These are phyloP conservation scores for Beauveria scarabaeidicola DNA, from an alignment of 2,329 filamentous ascomycete species.

Conservation along the genomic window DNA sequence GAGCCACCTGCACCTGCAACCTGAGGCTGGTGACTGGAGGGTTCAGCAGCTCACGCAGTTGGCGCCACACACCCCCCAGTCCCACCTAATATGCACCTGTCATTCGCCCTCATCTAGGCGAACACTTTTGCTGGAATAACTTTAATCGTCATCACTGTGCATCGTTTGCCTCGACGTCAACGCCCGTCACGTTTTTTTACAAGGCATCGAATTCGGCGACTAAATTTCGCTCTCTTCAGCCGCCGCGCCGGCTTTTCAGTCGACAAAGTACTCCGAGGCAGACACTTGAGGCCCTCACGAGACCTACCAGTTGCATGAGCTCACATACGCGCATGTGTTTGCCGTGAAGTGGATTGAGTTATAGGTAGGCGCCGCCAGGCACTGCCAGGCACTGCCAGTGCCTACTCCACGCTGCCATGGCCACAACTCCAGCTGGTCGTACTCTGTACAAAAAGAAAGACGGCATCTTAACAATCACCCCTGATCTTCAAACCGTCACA, in stretches of 20 bases:
- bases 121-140: not conserved
- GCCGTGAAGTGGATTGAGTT: not conserved
- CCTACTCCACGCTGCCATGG: slow-evolving; percentile 33
- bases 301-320: not conserved
- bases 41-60: not conserved
- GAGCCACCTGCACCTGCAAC: not conserved
- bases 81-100: slow-evolving; percentile 5
- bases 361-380: not conserved
- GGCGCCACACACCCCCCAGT: not conserved
- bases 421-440: slow-evolving; percentile 51
- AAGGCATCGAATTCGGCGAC: not conserved
- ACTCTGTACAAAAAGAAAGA: slow-evolving; percentile 94
- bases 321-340: not conserved
- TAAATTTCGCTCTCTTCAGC: not conserved
- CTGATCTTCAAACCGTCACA: slow-evolving; percentile 64
- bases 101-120: not conserved
- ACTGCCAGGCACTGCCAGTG: not conserved
- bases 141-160: not conserved
- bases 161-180: not conserved
- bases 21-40: not conserved
- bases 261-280: too few relatives aligned
- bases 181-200: not conserved
- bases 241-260: not conserved
- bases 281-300: not conserved
- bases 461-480: slow-evolving; percentile 67